phyloP scores from a whole-genome alignment of 345 rosid genomes.

The Dimocarpus longan region DNA sequence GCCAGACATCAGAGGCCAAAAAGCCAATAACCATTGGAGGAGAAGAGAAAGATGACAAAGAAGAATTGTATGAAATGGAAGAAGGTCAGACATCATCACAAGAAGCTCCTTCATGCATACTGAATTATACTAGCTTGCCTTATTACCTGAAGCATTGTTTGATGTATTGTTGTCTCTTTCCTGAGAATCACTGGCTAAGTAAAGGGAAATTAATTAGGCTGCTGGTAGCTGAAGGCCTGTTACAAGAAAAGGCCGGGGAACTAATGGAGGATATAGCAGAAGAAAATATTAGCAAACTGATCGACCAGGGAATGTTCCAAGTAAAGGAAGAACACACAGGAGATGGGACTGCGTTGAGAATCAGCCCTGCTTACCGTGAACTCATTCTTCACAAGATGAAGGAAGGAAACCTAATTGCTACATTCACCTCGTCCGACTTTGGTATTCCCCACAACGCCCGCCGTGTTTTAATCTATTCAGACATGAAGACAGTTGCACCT shows the following conservation, averaged over 20 bases:
- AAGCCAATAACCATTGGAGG: constrained; percentile 8
- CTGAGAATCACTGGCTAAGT: constrained; percentile 29
- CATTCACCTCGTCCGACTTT: constrained; percentile 20
- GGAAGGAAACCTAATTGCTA: constrained; percentile 12
- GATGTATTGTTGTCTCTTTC: constrained; percentile 42
- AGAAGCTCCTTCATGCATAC: constrained; percentile 22
- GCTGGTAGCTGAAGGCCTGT: constrained; percentile 40
- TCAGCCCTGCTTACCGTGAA: constrained; percentile 22
- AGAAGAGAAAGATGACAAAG: constrained; percentile 6
- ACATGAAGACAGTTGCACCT: constrained; percentile 18
- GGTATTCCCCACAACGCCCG: constrained; percentile 15
- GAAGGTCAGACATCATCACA: constrained; percentile 27
- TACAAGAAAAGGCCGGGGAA: constrained; percentile 31
- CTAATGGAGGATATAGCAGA: constrained; percentile 38
- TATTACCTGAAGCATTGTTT: constrained; percentile 38
- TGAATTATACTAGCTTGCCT: constrained; percentile 26
- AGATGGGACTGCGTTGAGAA: constrained; percentile 19
- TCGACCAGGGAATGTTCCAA: constrained; percentile 39
- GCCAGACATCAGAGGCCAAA: neutral
- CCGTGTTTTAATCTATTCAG: constrained; percentile 24
- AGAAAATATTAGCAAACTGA: constrained; percentile 32
- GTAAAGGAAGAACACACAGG: constrained; percentile 13
- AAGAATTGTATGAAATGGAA: neutral
- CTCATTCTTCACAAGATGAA: constrained; percentile 5
- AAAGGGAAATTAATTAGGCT: constrained; percentile 37